Percentiles rank a stretch among this genome's conserved stretches.
These are phyloP conservation scores for Byssothecium circinans DNA, from an alignment of 2,329 filamentous ascomycete species.

Conservation along the genomic window DNA sequence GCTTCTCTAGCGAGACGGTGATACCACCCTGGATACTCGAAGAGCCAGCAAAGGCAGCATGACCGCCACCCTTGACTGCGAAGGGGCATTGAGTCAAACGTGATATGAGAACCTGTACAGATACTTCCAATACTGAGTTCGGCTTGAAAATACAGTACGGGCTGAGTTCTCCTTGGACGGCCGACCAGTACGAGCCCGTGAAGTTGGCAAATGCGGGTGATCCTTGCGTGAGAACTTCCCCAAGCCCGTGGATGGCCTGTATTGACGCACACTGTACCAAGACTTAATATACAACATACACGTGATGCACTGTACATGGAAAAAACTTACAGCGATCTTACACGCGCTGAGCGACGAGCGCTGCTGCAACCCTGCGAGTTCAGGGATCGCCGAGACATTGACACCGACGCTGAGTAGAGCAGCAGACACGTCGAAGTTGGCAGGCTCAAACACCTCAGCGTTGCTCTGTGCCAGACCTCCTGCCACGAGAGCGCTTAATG, in stretches of 20 bases:
- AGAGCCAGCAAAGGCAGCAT: slow-evolving; percentile 24
- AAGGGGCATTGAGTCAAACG: slow-evolving; percentile 26
- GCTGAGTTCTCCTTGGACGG: slow-evolving; percentile 24
- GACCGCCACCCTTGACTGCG: slow-evolving; percentile 6
- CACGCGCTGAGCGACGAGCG: slow-evolving; percentile 10
- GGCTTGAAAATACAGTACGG: slow-evolving; percentile 35
- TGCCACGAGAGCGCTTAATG: slow-evolving; percentile 11
- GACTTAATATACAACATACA: neutral
- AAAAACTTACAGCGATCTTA: slow-evolving; percentile 18
- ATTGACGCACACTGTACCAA: slow-evolving; percentile 28
- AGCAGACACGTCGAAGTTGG: slow-evolving; percentile 11
- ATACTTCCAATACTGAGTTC: slow-evolving; percentile 17
- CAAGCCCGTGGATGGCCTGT: slow-evolving; percentile 22
- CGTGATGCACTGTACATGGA: neutral
- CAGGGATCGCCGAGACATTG: slow-evolving; percentile 12
- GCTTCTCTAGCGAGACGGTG: slow-evolving; percentile 29
- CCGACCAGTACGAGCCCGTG: slow-evolving; percentile 25
- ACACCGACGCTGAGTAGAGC: slow-evolving; percentile 16
- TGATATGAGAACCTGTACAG: slow-evolving; percentile 23
- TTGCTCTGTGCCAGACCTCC: slow-evolving; percentile 11
- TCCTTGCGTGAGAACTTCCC: slow-evolving; percentile 13
- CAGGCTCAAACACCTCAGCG: slow-evolving; percentile 7
- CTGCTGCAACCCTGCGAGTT: slow-evolving; percentile 3
- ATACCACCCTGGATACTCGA: slow-evolving; percentile 38
- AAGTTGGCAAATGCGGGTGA: slow-evolving; percentile 23